Evolutionary conservation across 495 filamentous ascomycete genomes (phyloP), one percentile per base, ranked within the genome.

Genomic region (Parachaetomium inaequale): DNA sequence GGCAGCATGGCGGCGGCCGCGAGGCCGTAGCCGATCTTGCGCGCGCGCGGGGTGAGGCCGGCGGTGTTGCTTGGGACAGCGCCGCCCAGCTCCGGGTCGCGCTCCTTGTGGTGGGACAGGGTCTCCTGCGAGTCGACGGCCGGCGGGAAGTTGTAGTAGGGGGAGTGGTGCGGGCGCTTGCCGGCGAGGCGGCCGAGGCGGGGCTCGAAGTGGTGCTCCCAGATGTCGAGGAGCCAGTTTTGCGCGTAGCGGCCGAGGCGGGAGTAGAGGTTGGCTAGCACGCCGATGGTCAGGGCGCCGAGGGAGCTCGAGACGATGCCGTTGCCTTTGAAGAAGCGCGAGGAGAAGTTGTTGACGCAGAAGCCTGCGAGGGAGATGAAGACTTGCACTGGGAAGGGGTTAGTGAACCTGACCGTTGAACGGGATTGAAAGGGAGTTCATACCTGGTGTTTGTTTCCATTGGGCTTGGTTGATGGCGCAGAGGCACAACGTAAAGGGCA

Each of bases 1-100:
- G 93, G 93, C 0, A 98, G 76, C 76, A 98, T 88, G 7, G 90
- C 89, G 1, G 91, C 90, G 1, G 92, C 93, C 0, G 93, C 92
- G 15, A 96, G 81, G 2, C 91, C 91, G 69, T 94, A 85, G 25
- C 82, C 82, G 21, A 84, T 72, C 29, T 60, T 43, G 46, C 72
- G 62, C 1, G 64, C 66, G 46, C 63, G 63, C 17, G 56, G 55
- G 25, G 54, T 38, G 55, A 63, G 55, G 42, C 51, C 45, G 7
- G 45, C 49, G 26, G 49, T 15, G 4, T 19, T 56, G 45, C 23
- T n/a, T 6, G 34, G 21, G 29, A 46, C 15, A n/a, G 12, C 3
- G 19, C n/a, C 34, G 40, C 67, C 69, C 36, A 66, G 25, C 21
- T 72, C 70, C 0, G 52, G 60, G 45, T 71, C 66, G n/a, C 10